phyloP scores from a whole-genome alignment of 495 filamentous ascomycete genomes.

The Podospora didyma region DNA sequence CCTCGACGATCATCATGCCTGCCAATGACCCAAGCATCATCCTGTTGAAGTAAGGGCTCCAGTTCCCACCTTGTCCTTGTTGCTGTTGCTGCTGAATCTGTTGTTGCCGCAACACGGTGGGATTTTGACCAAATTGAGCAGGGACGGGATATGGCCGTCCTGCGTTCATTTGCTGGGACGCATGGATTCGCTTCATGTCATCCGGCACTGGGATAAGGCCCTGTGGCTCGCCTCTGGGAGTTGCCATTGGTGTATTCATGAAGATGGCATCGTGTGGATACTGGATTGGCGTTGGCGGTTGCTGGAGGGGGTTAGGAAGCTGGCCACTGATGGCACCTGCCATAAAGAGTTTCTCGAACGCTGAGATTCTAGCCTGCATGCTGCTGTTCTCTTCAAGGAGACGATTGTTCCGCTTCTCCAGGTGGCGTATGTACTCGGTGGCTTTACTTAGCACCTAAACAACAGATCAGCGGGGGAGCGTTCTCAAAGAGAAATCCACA shows the following conservation, averaged over 20 bases:
- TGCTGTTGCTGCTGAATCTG: conserved; percentile 43
- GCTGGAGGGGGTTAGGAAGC: conserved; percentile 42
- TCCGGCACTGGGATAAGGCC: conserved; percentile 78
- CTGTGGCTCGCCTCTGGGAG: conserved; percentile 40
- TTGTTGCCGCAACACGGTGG: conserved; percentile 41
- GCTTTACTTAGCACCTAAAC: conserved; percentile 75
- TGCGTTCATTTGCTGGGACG: conserved; percentile 39
- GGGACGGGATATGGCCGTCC: conserved; percentile 43
- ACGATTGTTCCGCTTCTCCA: conserved; percentile 83
- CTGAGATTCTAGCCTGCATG: conserved; percentile 64
- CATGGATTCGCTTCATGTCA: conserved; percentile 65
- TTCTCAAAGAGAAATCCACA: background rate
- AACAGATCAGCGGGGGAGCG: conserved; percentile 5
- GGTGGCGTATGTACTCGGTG: conserved; percentile 89
- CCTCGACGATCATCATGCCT: conserved; percentile 86
- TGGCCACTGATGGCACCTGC: conserved; percentile 51
- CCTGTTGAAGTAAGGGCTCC: conserved; percentile 57
- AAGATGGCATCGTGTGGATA: conserved; percentile 36
- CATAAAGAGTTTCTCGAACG: conserved; percentile 65
- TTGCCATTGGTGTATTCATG: conserved; percentile 32
- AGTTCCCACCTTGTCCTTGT: conserved; percentile 30
- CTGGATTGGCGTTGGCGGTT: conserved; percentile 44
- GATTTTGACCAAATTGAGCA: conserved; percentile 31
- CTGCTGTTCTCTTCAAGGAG: conserved; percentile 74
- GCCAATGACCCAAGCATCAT: conserved; percentile 90